phyloP scores from a whole-genome alignment of 768 basidiomycete species.

The Lactarius quietus region DNA sequence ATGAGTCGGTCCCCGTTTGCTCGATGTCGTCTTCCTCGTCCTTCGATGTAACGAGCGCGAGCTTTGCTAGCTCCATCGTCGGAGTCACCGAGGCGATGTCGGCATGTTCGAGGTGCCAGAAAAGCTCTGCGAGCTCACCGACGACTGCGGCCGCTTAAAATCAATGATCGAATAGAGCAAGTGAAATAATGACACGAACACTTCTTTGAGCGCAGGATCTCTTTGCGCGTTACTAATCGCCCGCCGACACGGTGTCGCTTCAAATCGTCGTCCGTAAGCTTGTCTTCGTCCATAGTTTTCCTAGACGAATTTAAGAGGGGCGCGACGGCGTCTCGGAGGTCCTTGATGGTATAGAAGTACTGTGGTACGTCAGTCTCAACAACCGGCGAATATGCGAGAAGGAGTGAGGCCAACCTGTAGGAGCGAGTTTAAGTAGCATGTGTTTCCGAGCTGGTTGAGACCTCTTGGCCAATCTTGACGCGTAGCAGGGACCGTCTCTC shows the following conservation, averaged over 20 bases:
- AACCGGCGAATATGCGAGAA: background rate
- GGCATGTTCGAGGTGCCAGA: constrained; percentile 68
- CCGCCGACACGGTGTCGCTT: constrained; percentile 87
- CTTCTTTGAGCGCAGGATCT: constrained; percentile 79
- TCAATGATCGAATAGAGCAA: constrained; percentile 15
- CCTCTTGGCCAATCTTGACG: constrained; percentile 76
- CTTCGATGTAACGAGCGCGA: constrained; percentile 85
- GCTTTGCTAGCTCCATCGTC: constrained; percentile 81
- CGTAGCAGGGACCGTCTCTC: constrained; percentile 51
- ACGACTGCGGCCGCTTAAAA: constrained; percentile 55
- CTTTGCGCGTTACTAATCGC: constrained; percentile 71
- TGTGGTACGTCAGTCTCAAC: constrained; percentile 32
- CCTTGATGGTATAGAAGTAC: constrained; percentile 97
- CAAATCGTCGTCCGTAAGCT: constrained; percentile 75
- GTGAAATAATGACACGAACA: constrained; percentile 46
- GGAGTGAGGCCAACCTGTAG: constrained; percentile 55
- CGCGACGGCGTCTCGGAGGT: constrained; percentile 72
- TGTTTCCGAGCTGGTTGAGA: constrained; percentile 85
- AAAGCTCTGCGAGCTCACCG: constrained; percentile 71
- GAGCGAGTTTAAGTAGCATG: constrained; percentile 81
- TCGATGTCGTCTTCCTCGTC: constrained; percentile 83
- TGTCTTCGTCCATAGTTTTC: constrained; percentile 60
- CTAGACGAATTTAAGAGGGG: constrained; percentile 52
- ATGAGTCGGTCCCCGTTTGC: constrained; percentile 72
- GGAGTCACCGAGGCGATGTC: constrained; percentile 72